phyloP scores from a whole-genome alignment of 2,329 filamentous ascomycete species.

The Monosporascus cannonballus region DNA sequence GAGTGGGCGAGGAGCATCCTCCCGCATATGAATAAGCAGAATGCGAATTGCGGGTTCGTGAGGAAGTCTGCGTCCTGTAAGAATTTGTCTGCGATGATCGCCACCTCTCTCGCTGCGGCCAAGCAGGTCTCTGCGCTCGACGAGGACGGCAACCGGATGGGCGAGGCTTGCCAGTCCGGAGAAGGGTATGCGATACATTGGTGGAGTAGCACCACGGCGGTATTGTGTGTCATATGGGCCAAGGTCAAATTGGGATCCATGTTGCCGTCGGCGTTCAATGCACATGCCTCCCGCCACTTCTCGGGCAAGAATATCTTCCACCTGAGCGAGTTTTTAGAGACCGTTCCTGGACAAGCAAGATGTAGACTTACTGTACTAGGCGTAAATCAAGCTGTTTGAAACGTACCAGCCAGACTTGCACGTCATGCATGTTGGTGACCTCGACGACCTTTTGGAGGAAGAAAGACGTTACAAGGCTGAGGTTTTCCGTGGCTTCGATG shows the following conservation, averaged over 20 bases:
- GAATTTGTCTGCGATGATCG: conserved; percentile 40
- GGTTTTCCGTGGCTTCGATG: conserved; percentile 39
- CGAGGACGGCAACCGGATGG: conserved; percentile 33
- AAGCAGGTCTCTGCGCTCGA: conserved; percentile 44
- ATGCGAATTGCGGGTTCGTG: conserved; percentile 34
- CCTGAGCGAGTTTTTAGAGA: background rate
- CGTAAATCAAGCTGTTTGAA: conserved; percentile 43
- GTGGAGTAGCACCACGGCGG: conserved; percentile 43
- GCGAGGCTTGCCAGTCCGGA: conserved; percentile 17
- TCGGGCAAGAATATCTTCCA: conserved; percentile 17
- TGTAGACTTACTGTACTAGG: conserved; percentile 27
- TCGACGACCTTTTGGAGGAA: conserved; percentile 39
- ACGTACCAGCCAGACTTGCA: conserved; percentile 37
- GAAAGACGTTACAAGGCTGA: conserved; percentile 37
- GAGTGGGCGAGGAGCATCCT: conserved; percentile 34
- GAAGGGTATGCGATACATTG: conserved; percentile 41
- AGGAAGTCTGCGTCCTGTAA: conserved; percentile 28
- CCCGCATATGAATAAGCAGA: conserved; percentile 40
- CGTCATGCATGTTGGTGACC: conserved; percentile 30
- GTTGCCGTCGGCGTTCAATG: conserved; percentile 19
- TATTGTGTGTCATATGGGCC: conserved; percentile 43
- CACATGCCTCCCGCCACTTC: conserved; percentile 31
- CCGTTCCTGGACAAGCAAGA: too few relatives aligned
- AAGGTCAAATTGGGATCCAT: conserved; percentile 46
- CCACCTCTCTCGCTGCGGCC: conserved; percentile 37